Percentiles rank a stretch among this genome's conserved stretches.
These are phyloP conservation scores for Naganishia kalamii DNA, from an alignment of 768 basidiomycete species.

Conservation along the genomic window DNA sequence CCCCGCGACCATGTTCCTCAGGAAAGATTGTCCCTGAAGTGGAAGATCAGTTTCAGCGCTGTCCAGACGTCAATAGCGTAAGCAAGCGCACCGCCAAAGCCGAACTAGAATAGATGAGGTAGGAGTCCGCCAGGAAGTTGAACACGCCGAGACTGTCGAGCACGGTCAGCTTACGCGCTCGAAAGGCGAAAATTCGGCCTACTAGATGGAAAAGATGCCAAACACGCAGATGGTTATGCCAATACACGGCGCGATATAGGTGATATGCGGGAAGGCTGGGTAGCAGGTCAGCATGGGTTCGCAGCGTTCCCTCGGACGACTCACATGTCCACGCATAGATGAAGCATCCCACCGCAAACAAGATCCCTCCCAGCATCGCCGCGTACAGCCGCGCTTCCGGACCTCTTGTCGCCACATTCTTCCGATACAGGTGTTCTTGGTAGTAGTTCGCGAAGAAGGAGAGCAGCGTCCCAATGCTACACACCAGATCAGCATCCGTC, in stretches of 20 bases:
- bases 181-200: slow-evolving; percentile 8
- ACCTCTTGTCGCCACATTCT: slow-evolving; percentile 32
- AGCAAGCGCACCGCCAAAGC: slow-evolving; percentile 51
- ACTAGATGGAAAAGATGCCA: slow-evolving; percentile 55
- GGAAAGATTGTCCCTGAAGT: slow-evolving; percentile 58
- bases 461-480: slow-evolving; percentile 32
- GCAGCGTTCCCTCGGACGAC: not conserved
- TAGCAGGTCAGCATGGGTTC: not conserved
- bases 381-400: slow-evolving; percentile 43
- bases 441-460: slow-evolving; percentile 33
- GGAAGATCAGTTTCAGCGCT: not conserved
- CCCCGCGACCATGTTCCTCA: slow-evolving; percentile 49
- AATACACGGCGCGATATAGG: slow-evolving; percentile 53
- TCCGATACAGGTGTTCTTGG: slow-evolving; percentile 38
- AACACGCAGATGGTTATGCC: slow-evolving; percentile 55
- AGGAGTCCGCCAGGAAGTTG: slow-evolving; percentile 63
- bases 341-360: slow-evolving; percentile 48
- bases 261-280: slow-evolving; percentile 19
- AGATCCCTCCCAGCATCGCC: slow-evolving; percentile 40
- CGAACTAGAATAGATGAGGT: slow-evolving; percentile 57
- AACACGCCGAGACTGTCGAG: slow-evolving; percentile 51
- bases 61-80: not conserved
- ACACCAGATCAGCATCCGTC: not conserved
- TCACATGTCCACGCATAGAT: slow-evolving; percentile 66
- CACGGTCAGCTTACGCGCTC: not conserved